A percentile compares a stretch with the other conserved stretches of the same genome.
phyloP scores from a whole-genome alignment of 2,329 filamentous ascomycete genomes.

The Coleophoma cylindrospora region DNA sequence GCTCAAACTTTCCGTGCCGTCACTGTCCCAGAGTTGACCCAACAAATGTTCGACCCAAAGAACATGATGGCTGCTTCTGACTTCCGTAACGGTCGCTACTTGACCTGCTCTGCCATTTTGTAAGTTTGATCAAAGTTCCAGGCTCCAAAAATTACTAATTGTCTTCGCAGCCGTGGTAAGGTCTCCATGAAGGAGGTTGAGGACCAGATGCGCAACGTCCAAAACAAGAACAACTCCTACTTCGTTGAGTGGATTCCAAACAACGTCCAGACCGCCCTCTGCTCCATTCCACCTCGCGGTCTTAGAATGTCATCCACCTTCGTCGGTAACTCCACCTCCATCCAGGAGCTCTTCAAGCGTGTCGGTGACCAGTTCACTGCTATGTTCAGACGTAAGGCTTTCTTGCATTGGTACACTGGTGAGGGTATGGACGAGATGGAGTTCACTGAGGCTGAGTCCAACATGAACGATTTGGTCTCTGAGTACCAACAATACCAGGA shows the following conservation, averaged over 20 bases:
- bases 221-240: constrained; percentile 99
- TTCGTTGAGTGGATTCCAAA: constrained; percentile 99
- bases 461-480: constrained; percentile 99
- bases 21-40: constrained; percentile 95
- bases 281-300: constrained; percentile 95
- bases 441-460: constrained; percentile 99
- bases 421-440: constrained; percentile 99
- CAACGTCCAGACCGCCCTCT: constrained; percentile 99
- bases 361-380: constrained; percentile 99
- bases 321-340: constrained; percentile 98
- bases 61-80: constrained; percentile 99
- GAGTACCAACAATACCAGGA: constrained; percentile 99
- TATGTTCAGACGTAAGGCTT: constrained; percentile 99
- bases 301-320: constrained; percentile 99
- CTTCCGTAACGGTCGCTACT: constrained; percentile 99
- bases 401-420: constrained; percentile 99
- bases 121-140: constrained; percentile 18
- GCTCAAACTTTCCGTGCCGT: constrained; percentile 96
- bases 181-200: constrained; percentile 99
- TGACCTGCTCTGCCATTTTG: constrained; percentile 99
- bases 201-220: constrained; percentile 99
- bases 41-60: constrained; percentile 99
- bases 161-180: constrained; percentile 73
- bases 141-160: constrained; percentile 24
- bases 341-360: constrained; percentile 99